Evolutionary conservation across 2,329 filamentous ascomycete genomes (phyloP).

Genomic region (Sporothrix humicola): DNA sequence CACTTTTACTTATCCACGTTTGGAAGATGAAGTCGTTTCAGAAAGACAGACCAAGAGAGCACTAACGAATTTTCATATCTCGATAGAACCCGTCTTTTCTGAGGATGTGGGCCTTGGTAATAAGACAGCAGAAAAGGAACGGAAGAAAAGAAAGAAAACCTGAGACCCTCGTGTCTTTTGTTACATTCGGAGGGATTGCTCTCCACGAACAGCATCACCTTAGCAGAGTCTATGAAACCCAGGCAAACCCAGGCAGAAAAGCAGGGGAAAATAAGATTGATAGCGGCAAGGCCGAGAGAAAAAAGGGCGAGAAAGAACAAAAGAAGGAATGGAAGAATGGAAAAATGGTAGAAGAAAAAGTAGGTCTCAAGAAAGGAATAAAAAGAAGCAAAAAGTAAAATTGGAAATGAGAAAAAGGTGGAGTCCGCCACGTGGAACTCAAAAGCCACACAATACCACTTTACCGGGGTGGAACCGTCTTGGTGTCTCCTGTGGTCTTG

Average conservation of each 20-base stretch:
- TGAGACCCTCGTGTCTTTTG: slow-evolving; percentile 12
- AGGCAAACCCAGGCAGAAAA: no score
- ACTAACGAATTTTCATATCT: not conserved
- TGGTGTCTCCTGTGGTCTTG: not conserved
- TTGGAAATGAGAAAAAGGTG: slow-evolving; percentile 10
- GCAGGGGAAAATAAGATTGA: slow-evolving; percentile 17
- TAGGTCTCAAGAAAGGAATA: not conserved
- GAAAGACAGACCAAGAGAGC: not conserved
- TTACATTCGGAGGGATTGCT: slow-evolving; percentile 17
- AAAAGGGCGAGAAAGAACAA: not conserved
- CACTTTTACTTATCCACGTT: slow-evolving; percentile 7
- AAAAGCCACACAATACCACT: slow-evolving; percentile 18
- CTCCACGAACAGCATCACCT: not conserved
- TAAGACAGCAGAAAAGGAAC: not conserved
- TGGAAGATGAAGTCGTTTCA: slow-evolving; percentile 6
- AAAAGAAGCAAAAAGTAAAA: not conserved
- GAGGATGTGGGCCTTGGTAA: not conserved
- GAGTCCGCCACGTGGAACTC: slow-evolving; percentile 24
- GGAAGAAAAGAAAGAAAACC: not conserved
- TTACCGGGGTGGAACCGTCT: slow-evolving; percentile 12
- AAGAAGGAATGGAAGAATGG: slow-evolving; percentile 1
- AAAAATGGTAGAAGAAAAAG: no score
- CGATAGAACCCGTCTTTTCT: not conserved
- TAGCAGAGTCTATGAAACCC: not conserved
- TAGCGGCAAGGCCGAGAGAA: slow-evolving; percentile 10